Base-by-base conservation (phyloP, 2,329 filamentous ascomycete genomes). In the Malbranchea zuffiana region DNA sequence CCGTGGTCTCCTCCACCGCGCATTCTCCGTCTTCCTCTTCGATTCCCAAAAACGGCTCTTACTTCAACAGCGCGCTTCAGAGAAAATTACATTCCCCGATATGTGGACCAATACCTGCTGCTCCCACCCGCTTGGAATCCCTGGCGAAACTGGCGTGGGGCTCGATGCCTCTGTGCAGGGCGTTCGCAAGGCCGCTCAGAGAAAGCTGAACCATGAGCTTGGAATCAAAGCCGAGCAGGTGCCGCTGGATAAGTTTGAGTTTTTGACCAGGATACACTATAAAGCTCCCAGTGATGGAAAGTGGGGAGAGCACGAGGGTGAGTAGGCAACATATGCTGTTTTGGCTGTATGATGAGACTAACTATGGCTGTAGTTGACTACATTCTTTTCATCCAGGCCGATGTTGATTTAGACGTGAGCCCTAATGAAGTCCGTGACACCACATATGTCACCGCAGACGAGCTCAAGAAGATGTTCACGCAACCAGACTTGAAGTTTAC, bases 81-180 rank as follows among this genome's bases (percentile, higher is more conserved):
- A 96, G 68, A 98, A 98, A 71, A 98, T 98, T 57, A 98, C 90
- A 5, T 98, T 98, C 66, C 88, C 90, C 32, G 85, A 94, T 59
- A 87, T 95, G 80, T 98, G 90, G 90, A 98, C 90, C 46, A 98
- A 98, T 66, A 98, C 90, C 20, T 98, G 90, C 73, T 98, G 90
- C 71, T 98, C 90, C 25, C 90, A 98, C 63, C 90, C 90, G 4
- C 73, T 98, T 43, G 83, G 84, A 38, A 82, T 95, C 48, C 82
- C 90, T 6, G 80, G 81, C 47, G 90, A 98, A 74, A 93, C 85
- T 17, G 90, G 90, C 45, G 74, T 78, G 20, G 81, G 80, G 48
- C 70, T 98, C 28, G 72, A 79, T 33, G 82, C 84, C 47, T 82
- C 87, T 4, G 69, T 96, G 40, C 69, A 75, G 49, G 90, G 90